Evolutionary conservation across 345 rosid genomes (phyloP).

Genomic region (Cochlearia excelsa): DNA sequence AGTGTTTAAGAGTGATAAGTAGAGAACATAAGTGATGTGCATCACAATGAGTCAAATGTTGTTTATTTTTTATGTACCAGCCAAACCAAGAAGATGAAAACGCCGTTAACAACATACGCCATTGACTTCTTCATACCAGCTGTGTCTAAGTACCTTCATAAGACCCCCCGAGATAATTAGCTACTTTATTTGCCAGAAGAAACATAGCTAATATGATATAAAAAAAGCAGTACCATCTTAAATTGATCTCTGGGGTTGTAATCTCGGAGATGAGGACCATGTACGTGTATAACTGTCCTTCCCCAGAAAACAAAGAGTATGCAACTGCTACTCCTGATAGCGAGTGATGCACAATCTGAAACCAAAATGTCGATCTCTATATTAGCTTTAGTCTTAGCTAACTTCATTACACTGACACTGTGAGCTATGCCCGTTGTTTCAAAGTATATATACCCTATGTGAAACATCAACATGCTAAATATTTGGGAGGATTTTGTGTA

Average conservation of each 20-base stretch:
- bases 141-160: slow-evolving; percentile 71
- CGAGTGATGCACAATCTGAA: slow-evolving; percentile 80
- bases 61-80: slow-evolving; percentile 46
- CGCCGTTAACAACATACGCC: slow-evolving; percentile 73
- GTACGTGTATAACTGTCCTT: slow-evolving; percentile 81
- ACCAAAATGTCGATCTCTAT: slow-evolving; percentile 24
- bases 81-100: slow-evolving; percentile 78
- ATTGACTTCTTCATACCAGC: slow-evolving; percentile 85
- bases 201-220: background rate
- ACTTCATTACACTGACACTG: background rate
- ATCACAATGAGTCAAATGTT: background rate
- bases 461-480: background rate
- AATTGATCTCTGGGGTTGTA: slow-evolving; percentile 83
- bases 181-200: background rate
- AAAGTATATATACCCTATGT: background rate
- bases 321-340: slow-evolving; percentile 72
- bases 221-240: slow-evolving; percentile 71
- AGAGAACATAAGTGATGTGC: background rate
- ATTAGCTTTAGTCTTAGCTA: slow-evolving; percentile 8
- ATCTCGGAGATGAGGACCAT: slow-evolving; percentile 90
- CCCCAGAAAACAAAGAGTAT: slow-evolving; percentile 77
- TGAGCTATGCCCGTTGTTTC: no score
- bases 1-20: slow-evolving; percentile 8
- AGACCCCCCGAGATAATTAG: slow-evolving; percentile 17
- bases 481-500: no score